Percentiles rank a stretch among this genome's conserved stretches.
phyloP scores from a whole-genome alignment of 1,284 basidiomycete genomes.

The Leucoagaricus sp. region DNA sequence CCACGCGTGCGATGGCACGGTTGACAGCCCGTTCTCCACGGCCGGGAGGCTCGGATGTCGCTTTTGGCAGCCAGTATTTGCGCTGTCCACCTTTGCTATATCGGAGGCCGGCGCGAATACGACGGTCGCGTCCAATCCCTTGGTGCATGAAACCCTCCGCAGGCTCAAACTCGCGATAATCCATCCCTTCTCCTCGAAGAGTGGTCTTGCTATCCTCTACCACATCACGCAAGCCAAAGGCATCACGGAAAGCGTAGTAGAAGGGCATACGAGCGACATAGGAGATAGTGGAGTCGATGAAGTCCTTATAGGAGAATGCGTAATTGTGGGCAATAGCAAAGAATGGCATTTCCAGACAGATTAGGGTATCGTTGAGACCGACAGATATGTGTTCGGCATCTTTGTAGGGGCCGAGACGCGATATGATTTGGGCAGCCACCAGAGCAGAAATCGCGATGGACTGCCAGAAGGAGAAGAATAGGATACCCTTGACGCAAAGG shows the following conservation, averaged over 20 bases:
- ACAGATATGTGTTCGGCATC: constrained; percentile 91
- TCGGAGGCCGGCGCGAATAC: constrained; percentile 87
- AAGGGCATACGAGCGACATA: constrained; percentile 89
- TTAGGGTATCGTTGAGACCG: constrained; percentile 86
- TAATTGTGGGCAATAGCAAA: constrained; percentile 94
- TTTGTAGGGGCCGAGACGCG: constrained; percentile 81
- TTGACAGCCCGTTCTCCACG: constrained; percentile 43
- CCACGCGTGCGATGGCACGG: constrained; percentile 42
- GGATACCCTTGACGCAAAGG: constrained; percentile 95
- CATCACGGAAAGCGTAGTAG: constrained; percentile 85
- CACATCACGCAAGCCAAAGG: constrained; percentile 86
- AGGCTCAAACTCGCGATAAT: constrained; percentile 95
- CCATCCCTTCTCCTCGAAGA: constrained; percentile 86
- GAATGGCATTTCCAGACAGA: constrained; percentile 97
- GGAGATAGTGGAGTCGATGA: constrained; percentile 64
- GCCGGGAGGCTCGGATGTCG: constrained; percentile 45
- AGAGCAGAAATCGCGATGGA: constrained; percentile 85
- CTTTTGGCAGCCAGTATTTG: constrained; percentile 90
- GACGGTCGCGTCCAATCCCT: constrained; percentile 77
- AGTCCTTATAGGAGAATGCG: constrained; percentile 86
- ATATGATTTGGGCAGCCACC: constrained; percentile 81
- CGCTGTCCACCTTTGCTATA: constrained; percentile 87
- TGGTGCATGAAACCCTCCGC: constrained; percentile 92
- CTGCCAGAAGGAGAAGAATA: constrained; percentile 99
- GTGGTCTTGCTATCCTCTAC: constrained; percentile 86